Evolutionary conservation across 192 early-diverging fungal species (phyloP), one percentile per base, ranked within the genome.

Genomic region (Kickxella alabastrina): DNA sequence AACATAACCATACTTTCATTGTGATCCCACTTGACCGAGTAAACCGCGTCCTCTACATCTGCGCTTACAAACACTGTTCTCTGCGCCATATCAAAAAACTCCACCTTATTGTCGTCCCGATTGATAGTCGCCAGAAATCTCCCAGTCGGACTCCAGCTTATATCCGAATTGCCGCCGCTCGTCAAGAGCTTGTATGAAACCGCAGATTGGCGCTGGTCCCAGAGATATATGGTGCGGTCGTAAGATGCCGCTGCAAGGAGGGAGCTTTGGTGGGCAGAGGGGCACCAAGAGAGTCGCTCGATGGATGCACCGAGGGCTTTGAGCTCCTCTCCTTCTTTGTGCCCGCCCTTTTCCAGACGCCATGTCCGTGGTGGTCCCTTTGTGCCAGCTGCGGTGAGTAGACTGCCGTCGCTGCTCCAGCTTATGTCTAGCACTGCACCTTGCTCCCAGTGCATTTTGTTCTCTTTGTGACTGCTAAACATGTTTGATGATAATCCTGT

Each of bases 251-350:
- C 71, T 5, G 71, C 71, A 2, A 75, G 44, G 0, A 59, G n/a
- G 15, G 59, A 28, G 4, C 48, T 8, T 29, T 54, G 37, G 6
- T 47, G 40, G 4, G 60, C 2, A 12, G 32, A 51, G 2, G 71
- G 64, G 25, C 65, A 56, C 71, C 71, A 75, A 3, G 59, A 58
- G 1, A 75, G 43, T 1, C 60, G 55, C 44, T 75, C 71, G 10
- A 75, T 68, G 13, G 55, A 37, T 10, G 15, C 41, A 22, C 59
- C 56, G 7, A 75, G 31, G 0, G 49, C 55, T 23, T 54, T 51
- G 35, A 67, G 56, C 24, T 59, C 71, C 32, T 75, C 71, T 55
- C 71, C 71, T 18, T 75, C 71, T 24, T 75, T 75, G 49, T 75
- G 71, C 4, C 71, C 71, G 40, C 71, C 65, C 13, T 65, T 58